phyloP scores from a whole-genome alignment of 2,329 filamentous ascomycete species.

The Colletotrichum coccodes region DNA sequence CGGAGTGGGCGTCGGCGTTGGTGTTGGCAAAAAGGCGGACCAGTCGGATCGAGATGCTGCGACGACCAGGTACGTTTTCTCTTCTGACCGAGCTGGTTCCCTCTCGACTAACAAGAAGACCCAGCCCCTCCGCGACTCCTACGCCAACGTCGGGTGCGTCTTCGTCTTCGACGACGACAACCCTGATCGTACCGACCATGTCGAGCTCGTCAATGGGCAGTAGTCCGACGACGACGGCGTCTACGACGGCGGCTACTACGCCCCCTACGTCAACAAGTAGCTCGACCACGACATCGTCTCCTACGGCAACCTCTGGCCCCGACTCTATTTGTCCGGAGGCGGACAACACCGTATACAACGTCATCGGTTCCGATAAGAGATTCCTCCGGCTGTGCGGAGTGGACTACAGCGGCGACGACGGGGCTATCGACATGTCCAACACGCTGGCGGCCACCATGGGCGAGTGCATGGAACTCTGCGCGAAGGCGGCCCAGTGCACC shows the following conservation, averaged over 20 bases:
- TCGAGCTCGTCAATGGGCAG: neutral
- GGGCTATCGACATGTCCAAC: slow-evolving; percentile 47
- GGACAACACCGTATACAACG: slow-evolving; percentile 55
- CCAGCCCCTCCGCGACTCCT: neutral
- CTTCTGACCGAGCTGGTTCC: neutral
- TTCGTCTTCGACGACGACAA: neutral
- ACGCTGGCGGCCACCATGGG: slow-evolving; percentile 51
- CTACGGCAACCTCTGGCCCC: slow-evolving; percentile 37
- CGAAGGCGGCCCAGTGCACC: slow-evolving; percentile 49
- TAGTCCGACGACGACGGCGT: slow-evolving; percentile 3
- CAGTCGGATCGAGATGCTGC: neutral
- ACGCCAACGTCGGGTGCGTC: neutral
- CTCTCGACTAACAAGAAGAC: neutral
- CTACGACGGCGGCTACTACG: slow-evolving; percentile 24
- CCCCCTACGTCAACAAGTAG: neutral
- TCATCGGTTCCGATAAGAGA: slow-evolving; percentile 49
- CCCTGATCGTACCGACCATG: neutral
- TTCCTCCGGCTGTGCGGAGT: slow-evolving; percentile 58
- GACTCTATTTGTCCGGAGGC: slow-evolving; percentile 51
- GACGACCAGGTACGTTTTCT: slow-evolving; percentile 5
- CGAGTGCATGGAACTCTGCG: slow-evolving; percentile 57
- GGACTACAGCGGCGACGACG: slow-evolving; percentile 51
- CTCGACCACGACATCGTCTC: slow-evolving; percentile 33
- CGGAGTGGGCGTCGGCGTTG: slow-evolving; percentile 48
- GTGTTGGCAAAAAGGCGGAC: slow-evolving; percentile 6